Evolutionary conservation across 768 basidiomycete genomes (phyloP).

Genomic region (Rhizopogon vulgaris): DNA sequence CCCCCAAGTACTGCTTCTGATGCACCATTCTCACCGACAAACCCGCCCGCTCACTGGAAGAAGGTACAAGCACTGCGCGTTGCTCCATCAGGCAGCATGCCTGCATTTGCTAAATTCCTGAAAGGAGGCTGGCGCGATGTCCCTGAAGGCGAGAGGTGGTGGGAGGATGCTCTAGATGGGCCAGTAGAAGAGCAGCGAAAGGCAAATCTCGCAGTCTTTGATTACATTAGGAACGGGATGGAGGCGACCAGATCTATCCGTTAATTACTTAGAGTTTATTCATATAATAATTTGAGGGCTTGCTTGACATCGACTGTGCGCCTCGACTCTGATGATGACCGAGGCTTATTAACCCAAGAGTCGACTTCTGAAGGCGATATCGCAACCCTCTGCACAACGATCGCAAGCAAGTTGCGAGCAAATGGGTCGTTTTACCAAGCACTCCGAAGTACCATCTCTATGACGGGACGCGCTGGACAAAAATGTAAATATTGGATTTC

Average conservation of each 20-base stretch:
- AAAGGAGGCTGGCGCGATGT: conserved; percentile 58
- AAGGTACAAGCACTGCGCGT: conserved; percentile 18
- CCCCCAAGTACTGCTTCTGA: conserved; percentile 9
- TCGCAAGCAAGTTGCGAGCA: too few species aligned
- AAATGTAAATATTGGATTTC: too few species aligned
- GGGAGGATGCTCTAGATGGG: conserved; percentile 54
- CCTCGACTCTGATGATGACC: neutral
- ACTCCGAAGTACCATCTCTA: too few species aligned
- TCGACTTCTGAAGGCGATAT: too few species aligned
- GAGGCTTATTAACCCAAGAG: neutral
- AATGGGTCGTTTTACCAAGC: too few species aligned
- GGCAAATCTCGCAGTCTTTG: conserved; percentile 18
- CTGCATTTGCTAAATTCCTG: conserved; percentile 34
- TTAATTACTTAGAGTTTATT: neutral
- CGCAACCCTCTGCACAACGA: too few species aligned
- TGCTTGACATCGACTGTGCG: conserved; percentile 9
- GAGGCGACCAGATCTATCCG: conserved; percentile 13
- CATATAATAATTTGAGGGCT: neutral
- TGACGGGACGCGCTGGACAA: too few species aligned
- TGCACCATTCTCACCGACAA: conserved; percentile 24
- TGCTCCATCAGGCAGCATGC: conserved; percentile 14
- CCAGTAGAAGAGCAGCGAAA: conserved; percentile 34
- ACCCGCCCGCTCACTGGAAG: conserved; percentile 24
- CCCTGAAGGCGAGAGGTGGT: conserved; percentile 57
- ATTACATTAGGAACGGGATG: conserved; percentile 17